Conservation (phyloP, 1,139 yeast genomes). For the Pneumocystis jirovecii region DNA sequence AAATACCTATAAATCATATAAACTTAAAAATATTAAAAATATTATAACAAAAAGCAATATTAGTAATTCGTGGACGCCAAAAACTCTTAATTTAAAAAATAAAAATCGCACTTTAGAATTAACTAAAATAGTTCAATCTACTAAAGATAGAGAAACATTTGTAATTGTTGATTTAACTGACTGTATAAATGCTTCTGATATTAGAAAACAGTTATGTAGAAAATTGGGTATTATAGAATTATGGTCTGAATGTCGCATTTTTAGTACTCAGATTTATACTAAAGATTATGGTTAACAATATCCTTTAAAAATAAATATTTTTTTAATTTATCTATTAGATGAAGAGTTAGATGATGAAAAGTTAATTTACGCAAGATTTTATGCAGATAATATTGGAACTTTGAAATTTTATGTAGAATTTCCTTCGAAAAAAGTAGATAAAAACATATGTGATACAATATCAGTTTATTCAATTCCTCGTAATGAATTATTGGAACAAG, state of each 20-base stretch:
- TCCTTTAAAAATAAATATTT: neutral
- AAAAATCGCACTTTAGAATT: neutral
- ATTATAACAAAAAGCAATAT: neutral
- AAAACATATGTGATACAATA: neutral
- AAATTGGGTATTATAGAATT: conserved; percentile 28
- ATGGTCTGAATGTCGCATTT: conserved; percentile 32
- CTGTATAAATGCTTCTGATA: conserved; percentile 22
- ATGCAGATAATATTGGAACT: conserved; percentile 3
- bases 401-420: conserved; percentile 4
- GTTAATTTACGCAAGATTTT: conserved; percentile 28
- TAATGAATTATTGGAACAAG: neutral
- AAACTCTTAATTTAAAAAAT: neutral
- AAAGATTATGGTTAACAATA: conserved; percentile 22
- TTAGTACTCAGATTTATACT: conserved; percentile 57
- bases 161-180: conserved; percentile 32
- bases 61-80: neutral
- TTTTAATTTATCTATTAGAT: conserved; percentile 28
- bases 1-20: neutral
- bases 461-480: neutral
- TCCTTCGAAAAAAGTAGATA: neutral
- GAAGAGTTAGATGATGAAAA: conserved; percentile 39
- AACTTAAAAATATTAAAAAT: neutral
- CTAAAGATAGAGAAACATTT: conserved; percentile 44
- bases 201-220: conserved; percentile 29
- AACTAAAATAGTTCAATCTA: conserved; percentile 34